Base-by-base conservation (phyloP, 108 stramenopile species). In the Thalassiosira profunda region DNA sequence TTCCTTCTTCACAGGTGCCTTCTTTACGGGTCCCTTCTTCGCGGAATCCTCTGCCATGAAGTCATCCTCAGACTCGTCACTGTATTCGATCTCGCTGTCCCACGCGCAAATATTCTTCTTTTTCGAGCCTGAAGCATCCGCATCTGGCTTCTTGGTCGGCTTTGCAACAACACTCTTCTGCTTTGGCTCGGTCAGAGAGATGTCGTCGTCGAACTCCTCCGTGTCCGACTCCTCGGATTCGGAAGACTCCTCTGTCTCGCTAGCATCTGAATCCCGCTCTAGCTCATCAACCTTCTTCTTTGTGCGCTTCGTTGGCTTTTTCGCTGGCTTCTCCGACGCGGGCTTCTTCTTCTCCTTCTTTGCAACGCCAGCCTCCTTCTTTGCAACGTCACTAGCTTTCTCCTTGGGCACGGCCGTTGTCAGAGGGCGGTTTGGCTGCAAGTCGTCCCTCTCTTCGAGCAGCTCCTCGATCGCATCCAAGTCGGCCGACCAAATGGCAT, bases 391-490 rank as follows among this genome's bases (percentile, higher is more conserved):
- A 14, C 72, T 81, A 17, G 29, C 28, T 64, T 92, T 95, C 57
- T 81, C 76, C n/a, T n/a, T n/a, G n/a, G n/a, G n/a, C n/a, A n/a
- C n/a, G n/a, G n/a, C n/a, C n/a, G n/a, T n/a, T n/a, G n/a, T n/a
- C n/a, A n/a, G n/a, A n/a, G n/a, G n/a, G n/a, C n/a, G n/a, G n/a
- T n/a, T n/a, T n/a, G n/a, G n/a, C 62, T 81, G 75, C 33, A 70
- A 72, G 5, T 83, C 98, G 65, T 97, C 96, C 17, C 90, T 44
- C 23, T 90, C 95, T 30, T 92, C 86, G 15, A 99, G 68, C 5
- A 86, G 94, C n/a, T 79, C 88, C 45, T 98, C 98, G 28, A 99
- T 90, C 0, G 83, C 87, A 49, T 97, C 97, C 33, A 99, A 83
- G 71, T 99, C 99, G 34, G 80, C 68, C 43, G 90, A 46, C 98